Conservation (phyloP, 1,284 basidiomycete species). For the Clitocybe nebularis region DNA sequence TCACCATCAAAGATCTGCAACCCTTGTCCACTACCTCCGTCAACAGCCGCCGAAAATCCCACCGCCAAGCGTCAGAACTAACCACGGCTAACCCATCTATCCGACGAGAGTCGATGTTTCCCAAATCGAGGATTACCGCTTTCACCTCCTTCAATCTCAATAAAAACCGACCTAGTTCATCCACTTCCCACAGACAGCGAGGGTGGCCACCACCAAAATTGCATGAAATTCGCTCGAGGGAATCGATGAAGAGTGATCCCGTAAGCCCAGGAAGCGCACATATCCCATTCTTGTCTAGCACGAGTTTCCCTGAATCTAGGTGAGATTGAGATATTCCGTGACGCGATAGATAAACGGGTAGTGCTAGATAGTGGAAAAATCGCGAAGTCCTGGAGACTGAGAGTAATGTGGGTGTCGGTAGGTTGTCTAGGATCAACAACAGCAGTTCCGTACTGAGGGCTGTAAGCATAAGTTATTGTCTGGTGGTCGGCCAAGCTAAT, state of each 20-base stretch:
- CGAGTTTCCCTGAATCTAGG: slow-evolving; percentile 9
- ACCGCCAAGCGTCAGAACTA: slow-evolving; percentile 13
- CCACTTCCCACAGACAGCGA: slow-evolving; percentile 14
- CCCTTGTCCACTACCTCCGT: slow-evolving; percentile 11
- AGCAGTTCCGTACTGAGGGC: slow-evolving; percentile 18
- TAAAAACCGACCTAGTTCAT: slow-evolving; percentile 15
- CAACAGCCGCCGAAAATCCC: slow-evolving; percentile 15
- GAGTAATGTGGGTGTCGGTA: slow-evolving; percentile 13
- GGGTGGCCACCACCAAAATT: slow-evolving; percentile 15
- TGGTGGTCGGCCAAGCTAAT: neutral
- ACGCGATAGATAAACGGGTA: slow-evolving; percentile 19
- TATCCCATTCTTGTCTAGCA: slow-evolving; percentile 11
- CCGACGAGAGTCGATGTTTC: slow-evolving; percentile 19
- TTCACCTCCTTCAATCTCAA: slow-evolving; percentile 11
- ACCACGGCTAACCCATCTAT: slow-evolving; percentile 15
- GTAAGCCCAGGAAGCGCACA: slow-evolving; percentile 18
- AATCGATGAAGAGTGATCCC: slow-evolving; percentile 12
- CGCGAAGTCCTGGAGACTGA: slow-evolving; percentile 14
- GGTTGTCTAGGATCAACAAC: slow-evolving; percentile 14
- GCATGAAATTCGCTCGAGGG: slow-evolving; percentile 16
- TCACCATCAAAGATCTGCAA: slow-evolving; percentile 15
- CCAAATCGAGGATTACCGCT: slow-evolving; percentile 14
- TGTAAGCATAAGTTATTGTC: slow-evolving; percentile 9
- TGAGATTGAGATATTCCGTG: slow-evolving; percentile 11
- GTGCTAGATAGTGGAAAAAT: slow-evolving; percentile 16